Evolutionary conservation across 1,284 basidiomycete species (phyloP).

Genomic region (Fistulina hepatica): DNA sequence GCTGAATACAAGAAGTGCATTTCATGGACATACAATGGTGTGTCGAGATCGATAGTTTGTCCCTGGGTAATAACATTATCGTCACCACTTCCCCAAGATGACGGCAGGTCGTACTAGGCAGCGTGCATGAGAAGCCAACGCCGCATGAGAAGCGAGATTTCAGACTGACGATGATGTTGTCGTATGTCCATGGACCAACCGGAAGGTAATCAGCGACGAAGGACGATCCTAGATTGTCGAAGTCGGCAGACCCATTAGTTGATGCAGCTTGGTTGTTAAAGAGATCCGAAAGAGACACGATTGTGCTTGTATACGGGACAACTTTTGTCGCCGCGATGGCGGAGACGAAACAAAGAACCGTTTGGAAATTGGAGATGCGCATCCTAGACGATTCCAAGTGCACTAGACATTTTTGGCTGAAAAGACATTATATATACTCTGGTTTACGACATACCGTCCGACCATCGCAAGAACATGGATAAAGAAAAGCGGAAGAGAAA

Average conservation of each 20-base stretch:
- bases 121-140: background rate
- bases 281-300: constrained; percentile 2
- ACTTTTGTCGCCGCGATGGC: too few relatives aligned
- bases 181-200: constrained; percentile 9
- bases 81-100: constrained; percentile 25
- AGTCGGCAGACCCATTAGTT: constrained; percentile 5
- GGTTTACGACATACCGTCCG: too few relatives aligned
- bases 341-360: too few relatives aligned
- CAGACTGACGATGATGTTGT: constrained; percentile 10
- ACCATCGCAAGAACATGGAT: too few relatives aligned
- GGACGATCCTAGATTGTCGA: constrained; percentile 8
- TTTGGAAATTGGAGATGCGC: too few relatives aligned
- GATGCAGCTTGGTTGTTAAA: constrained; percentile 10
- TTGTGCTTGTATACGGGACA: too few relatives aligned
- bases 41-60: constrained; percentile 25
- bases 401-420: too few relatives aligned
- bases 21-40: constrained; percentile 27
- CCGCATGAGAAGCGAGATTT: background rate
- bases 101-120: constrained; percentile 29
- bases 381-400: too few relatives aligned
- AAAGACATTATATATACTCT: too few relatives aligned
- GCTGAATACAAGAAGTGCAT: constrained; percentile 34
- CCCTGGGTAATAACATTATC: constrained; percentile 32
- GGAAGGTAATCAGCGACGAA: constrained; percentile 10
- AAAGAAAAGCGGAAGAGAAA: too few relatives aligned